A percentile compares a stretch with the other conserved stretches of the same genome.
These are phyloP conservation scores for Coemansia sp. DNA, from an alignment of 371 early-diverging fungal genomes.

Conservation along the genomic window DNA sequence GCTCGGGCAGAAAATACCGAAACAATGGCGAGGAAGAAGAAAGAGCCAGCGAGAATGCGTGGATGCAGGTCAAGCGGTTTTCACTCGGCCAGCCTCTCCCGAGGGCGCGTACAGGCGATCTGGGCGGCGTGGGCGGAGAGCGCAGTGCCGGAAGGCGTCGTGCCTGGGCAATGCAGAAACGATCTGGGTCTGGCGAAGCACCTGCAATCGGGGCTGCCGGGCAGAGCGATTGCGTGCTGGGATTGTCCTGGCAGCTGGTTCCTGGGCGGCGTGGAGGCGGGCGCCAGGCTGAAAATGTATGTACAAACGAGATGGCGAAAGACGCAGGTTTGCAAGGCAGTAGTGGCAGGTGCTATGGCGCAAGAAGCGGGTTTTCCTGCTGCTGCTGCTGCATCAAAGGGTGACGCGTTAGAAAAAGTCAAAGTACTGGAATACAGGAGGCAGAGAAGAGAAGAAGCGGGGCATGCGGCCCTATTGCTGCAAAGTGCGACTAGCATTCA, in stretches of 20 bases:
- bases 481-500: background rate
- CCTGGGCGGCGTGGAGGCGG: no score
- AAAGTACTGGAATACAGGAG: background rate
- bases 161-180: slow-evolving; percentile 1
- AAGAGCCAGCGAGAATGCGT: slow-evolving; percentile 1
- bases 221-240: no score
- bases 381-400: slow-evolving; percentile 1
- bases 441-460: background rate
- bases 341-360: background rate
- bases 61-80: slow-evolving; percentile 1
- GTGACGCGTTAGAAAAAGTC: background rate
- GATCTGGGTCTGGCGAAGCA: background rate
- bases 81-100: background rate
- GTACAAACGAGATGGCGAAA: background rate
- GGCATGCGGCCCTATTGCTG: background rate
- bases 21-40: background rate
- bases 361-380: background rate
- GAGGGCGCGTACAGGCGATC: background rate
- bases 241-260: no score
- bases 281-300: background rate
- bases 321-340: background rate
- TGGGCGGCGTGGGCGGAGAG: slow-evolving; percentile 2
- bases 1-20: background rate
- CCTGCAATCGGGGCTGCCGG: no score
- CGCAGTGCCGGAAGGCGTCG: background rate